Conservation (phyloP, 495 filamentous ascomycete species). For the Filosporella fistucella region DNA sequence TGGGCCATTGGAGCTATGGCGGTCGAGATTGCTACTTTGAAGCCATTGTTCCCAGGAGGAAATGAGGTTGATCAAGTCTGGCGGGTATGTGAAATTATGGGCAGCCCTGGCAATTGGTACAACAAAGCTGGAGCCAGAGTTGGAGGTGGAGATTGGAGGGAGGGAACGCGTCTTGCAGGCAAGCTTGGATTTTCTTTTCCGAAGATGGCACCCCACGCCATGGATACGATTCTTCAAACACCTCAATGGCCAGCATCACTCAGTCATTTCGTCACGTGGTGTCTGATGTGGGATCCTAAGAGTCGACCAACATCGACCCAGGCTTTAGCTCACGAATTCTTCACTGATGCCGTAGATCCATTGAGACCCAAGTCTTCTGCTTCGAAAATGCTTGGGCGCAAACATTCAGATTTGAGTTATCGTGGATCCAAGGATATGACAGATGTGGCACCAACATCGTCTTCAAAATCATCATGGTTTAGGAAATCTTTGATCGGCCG, state of each 20-base stretch:
- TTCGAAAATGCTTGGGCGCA: constrained; percentile 76
- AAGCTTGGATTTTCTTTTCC: constrained; percentile 99
- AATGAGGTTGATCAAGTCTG: constrained; percentile 99
- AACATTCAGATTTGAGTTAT: constrained; percentile 74
- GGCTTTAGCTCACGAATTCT: constrained; percentile 91
- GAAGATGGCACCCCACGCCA: constrained; percentile 97
- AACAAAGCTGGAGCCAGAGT: constrained; percentile 82
- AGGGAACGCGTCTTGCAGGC: constrained; percentile 85
- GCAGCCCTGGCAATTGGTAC: constrained; percentile 96
- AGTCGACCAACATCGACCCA: constrained; percentile 90
- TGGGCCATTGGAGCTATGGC: constrained; percentile 99
- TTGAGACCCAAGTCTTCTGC: constrained; percentile 87
- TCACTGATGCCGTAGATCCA: constrained; percentile 92
- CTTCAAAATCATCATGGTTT: constrained; percentile 92
- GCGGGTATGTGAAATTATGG: constrained; percentile 99
- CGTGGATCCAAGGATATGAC: constrained; percentile 58
- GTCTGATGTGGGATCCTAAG: constrained; percentile 99
- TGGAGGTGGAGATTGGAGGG: constrained; percentile 96
- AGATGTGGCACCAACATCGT: constrained; percentile 56
- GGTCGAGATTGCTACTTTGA: constrained; percentile 95
- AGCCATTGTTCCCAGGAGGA: constrained; percentile 93
- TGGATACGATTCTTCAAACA: constrained; percentile 87
- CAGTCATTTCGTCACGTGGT: constrained; percentile 94
- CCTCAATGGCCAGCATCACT: constrained; percentile 91
- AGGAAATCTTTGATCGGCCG: constrained; percentile 81